phyloP scores from a whole-genome alignment of 2,329 filamentous ascomycete genomes.

The Clathrospora elynae region DNA sequence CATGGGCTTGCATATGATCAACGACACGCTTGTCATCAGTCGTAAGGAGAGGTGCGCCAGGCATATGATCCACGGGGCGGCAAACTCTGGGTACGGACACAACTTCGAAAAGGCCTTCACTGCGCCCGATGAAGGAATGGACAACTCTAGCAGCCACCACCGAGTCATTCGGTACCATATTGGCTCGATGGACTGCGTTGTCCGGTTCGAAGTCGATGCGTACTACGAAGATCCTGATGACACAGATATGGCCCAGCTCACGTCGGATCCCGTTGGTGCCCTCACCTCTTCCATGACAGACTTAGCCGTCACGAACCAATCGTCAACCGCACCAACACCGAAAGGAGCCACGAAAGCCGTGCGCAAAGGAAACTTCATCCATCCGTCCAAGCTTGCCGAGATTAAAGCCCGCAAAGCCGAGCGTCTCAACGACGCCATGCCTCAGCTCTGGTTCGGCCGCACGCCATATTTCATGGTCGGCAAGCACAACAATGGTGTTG shows the following conservation, averaged over 20 bases:
- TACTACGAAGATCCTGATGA: constrained; percentile 15
- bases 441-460: constrained; percentile 32
- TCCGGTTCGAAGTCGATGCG: constrained; percentile 30
- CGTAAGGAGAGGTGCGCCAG: constrained; percentile 30
- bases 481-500: constrained; percentile 16
- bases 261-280: constrained; percentile 7
- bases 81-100: constrained; percentile 36
- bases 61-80: constrained; percentile 19
- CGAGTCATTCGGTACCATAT: constrained; percentile 27
- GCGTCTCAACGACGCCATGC: constrained; percentile 10
- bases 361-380: constrained; percentile 7
- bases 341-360: constrained; percentile 1
- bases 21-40: constrained; percentile 43
- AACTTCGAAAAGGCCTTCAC: constrained; percentile 41
- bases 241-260: constrained; percentile 4
- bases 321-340: constrained; percentile 1
- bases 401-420: constrained; percentile 19
- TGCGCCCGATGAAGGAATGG: constrained; percentile 17
- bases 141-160: constrained; percentile 24
- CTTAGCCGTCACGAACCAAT: constrained; percentile 1
- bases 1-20: constrained; percentile 41
- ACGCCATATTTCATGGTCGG: constrained; percentile 26
- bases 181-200: constrained; percentile 20
- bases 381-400: constrained; percentile 20
- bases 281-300: constrained; percentile 7